phyloP scores from a whole-genome alignment of 2,329 filamentous ascomycete genomes.

The Colletotrichum sansevieriae region DNA sequence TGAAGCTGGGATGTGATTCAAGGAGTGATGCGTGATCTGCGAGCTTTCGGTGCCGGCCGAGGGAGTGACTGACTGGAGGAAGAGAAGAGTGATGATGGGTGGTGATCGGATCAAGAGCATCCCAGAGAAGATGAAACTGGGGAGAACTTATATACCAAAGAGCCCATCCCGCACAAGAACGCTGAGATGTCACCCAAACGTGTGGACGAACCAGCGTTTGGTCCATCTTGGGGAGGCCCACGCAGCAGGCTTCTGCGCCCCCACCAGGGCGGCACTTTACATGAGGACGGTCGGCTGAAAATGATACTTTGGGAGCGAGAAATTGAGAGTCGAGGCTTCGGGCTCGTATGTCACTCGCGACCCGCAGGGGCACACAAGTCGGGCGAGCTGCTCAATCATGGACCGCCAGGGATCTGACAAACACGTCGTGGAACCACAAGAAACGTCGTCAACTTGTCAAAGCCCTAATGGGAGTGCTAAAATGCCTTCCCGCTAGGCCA shows the following conservation, averaged over 20 bases:
- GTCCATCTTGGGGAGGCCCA: constrained; percentile 37
- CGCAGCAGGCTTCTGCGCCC: constrained; percentile 23
- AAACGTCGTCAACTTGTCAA: background rate
- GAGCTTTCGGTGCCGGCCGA: constrained; percentile 41
- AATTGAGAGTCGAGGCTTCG: background rate
- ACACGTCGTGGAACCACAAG: constrained; percentile 33
- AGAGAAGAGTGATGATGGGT: constrained; percentile 37
- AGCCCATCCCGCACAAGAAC: constrained; percentile 17
- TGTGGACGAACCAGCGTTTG: constrained; percentile 17
- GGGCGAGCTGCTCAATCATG: constrained; percentile 33
- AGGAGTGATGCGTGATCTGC: constrained; percentile 37
- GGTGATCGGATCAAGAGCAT: constrained; percentile 8
- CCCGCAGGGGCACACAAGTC: constrained; percentile 23
- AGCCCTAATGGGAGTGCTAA: constrained; percentile 16
- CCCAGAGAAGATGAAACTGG: constrained; percentile 7
- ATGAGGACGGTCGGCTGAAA: constrained; percentile 20
- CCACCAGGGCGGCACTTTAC: constrained; percentile 15
- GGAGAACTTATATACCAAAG: constrained; percentile 36
- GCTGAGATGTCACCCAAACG: constrained; percentile 35
- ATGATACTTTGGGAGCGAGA: constrained; percentile 12
- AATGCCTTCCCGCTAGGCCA: constrained; percentile 8
- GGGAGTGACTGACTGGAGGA: constrained; percentile 28
- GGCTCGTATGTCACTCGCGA: background rate
- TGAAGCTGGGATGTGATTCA: constrained; percentile 35
- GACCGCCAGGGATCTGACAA: constrained; percentile 37